These are phyloP conservation scores for Cryoendolithus antarcticus DNA, from an alignment of 2,329 filamentous ascomycete genomes.

Conservation along the genomic window DNA sequence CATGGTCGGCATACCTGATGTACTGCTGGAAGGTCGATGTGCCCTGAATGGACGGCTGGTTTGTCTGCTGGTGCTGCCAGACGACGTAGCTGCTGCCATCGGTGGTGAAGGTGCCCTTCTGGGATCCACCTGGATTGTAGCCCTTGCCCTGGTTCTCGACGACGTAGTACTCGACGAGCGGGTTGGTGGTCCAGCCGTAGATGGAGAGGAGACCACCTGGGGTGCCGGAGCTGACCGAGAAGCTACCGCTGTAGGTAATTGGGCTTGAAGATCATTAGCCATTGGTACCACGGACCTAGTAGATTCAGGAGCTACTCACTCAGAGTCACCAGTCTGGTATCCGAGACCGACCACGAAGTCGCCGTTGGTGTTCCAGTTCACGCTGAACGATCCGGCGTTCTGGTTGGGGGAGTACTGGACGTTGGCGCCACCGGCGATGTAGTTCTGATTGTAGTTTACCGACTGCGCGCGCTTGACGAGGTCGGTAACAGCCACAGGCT, in stretches of 20 bases:
- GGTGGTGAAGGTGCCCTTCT: constrained; percentile 37
- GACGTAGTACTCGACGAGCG: constrained; percentile 47
- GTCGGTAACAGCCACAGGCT: neutral
- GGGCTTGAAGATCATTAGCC: constrained; percentile 23
- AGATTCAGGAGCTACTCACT: too few species aligned
- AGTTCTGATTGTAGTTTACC: constrained; percentile 11
- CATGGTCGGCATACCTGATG: neutral
- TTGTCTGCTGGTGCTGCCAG: constrained; percentile 31
- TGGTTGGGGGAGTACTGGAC: constrained; percentile 4
- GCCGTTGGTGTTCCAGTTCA: constrained; percentile 9
- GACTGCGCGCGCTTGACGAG: constrained; percentile 2
- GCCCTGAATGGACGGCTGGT: constrained; percentile 29
- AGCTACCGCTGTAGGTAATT: constrained; percentile 40
- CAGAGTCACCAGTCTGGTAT: constrained; percentile 2
- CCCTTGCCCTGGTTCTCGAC: constrained; percentile 33
- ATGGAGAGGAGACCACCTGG: constrained; percentile 36
- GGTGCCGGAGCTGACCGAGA: constrained; percentile 35
- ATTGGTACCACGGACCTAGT: too few species aligned
- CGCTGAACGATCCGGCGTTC: constrained; percentile 10
- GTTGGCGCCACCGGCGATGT: constrained; percentile 9
- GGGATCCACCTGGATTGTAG: too few species aligned
- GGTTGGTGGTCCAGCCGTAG: constrained; percentile 46
- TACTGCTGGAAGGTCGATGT: constrained; percentile 33
- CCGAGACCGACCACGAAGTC: constrained; percentile 14
- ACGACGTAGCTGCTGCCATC: constrained; percentile 45